phyloP scores from a whole-genome alignment of 1,139 yeast genomes.

The Geotrichum carabidarum region DNA sequence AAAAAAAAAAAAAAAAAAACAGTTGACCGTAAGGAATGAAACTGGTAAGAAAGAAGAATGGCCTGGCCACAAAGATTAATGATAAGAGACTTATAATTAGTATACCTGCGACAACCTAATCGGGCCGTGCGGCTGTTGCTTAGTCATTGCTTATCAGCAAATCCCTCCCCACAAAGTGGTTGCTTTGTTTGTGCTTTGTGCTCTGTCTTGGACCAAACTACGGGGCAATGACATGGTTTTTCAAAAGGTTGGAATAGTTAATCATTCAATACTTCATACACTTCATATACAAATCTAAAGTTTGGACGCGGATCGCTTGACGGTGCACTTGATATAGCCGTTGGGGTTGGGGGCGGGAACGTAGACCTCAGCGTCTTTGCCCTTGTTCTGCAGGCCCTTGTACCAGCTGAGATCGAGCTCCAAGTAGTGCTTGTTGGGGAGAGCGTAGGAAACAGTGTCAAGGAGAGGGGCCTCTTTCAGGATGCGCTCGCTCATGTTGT shows the following conservation, averaged over 20 bases:
- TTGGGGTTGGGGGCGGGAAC: constrained; percentile 91
- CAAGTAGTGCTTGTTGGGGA: constrained; percentile 90
- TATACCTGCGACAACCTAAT: no score
- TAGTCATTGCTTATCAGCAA: no score
- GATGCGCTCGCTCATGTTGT: constrained; percentile 76
- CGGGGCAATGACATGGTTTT: background rate
- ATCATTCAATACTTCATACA: background rate
- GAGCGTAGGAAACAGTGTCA: constrained; percentile 59
- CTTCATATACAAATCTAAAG: constrained; percentile 19
- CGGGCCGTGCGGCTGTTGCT: no score
- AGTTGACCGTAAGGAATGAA: no score
- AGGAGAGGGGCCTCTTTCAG: constrained; percentile 54
- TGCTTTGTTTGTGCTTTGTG: no score
- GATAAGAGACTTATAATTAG: no score
- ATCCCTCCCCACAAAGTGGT: no score
- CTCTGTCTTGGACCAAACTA: no score
- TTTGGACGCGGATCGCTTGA: constrained; percentile 48
- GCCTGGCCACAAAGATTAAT: no score
- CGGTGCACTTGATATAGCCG: constrained; percentile 83
- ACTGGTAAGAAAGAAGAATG: background rate
- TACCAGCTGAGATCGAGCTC: constrained; percentile 73
- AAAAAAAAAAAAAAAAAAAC: no score
- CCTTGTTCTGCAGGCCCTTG: constrained; percentile 63
- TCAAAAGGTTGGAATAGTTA: background rate
- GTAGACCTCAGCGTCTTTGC: constrained; percentile 65